Evolutionary conservation across 1,284 basidiomycete species (phyloP).

Genomic region (Ganoderma multipileum): DNA sequence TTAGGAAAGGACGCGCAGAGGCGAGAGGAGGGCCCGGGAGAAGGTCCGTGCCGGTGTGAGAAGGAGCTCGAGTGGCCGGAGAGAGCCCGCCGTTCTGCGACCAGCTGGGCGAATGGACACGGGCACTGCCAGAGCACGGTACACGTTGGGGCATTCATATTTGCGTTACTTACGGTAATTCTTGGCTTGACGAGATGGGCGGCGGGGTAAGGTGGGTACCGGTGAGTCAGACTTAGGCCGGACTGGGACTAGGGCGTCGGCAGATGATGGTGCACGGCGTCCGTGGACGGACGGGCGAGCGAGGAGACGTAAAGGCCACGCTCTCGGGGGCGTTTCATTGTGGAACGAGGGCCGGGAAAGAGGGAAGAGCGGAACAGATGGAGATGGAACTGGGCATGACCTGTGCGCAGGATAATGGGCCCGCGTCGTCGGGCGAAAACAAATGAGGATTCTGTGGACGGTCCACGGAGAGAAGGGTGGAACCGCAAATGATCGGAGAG

Average conservation of each 20-base stretch:
- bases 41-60: constrained; percentile 35
- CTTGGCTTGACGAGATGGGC: neutral
- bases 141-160: neutral
- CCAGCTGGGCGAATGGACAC: neutral
- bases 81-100: neutral
- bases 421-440: constrained; percentile 28
- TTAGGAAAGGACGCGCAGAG: constrained; percentile 29
- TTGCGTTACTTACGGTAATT: neutral
- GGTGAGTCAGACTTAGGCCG: neutral
- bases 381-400: neutral
- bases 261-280: constrained; percentile 2
- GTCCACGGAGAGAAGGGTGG: constrained; percentile 17
- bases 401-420: neutral
- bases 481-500: constrained; percentile 29
- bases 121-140: neutral
- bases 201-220: neutral
- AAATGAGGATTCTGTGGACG: constrained; percentile 4
- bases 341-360: constrained; percentile 13
- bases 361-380: constrained; percentile 8
- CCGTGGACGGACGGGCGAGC: neutral
- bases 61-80: neutral
- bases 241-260: constrained; percentile 1
- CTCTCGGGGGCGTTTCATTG: constrained; percentile 9
- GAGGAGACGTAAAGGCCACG: neutral
- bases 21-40: constrained; percentile 10